Percentiles rank a stretch among this genome's conserved stretches.
Conservation (phyloP, 768 basidiomycete genomes). For the Plicaturopsis crispa region DNA sequence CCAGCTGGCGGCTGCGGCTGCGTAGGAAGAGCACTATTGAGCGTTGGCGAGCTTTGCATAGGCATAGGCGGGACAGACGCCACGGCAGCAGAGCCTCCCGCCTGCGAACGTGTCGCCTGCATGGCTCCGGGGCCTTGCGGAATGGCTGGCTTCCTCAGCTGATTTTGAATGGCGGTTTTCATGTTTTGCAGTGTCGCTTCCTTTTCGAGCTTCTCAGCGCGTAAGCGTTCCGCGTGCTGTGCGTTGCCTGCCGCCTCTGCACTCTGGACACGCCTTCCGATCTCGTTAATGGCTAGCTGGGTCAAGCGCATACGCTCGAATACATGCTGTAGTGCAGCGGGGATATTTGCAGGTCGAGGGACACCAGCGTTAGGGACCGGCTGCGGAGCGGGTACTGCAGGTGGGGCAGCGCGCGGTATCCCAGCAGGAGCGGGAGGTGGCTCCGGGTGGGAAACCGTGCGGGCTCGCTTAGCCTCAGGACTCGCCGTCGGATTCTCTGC, state of each 20-base stretch:
- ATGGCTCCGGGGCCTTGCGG: slow-evolving; percentile 9
- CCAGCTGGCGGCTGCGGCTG: slow-evolving; percentile 6
- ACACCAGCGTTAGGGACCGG: slow-evolving; percentile 8
- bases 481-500: slow-evolving; percentile 27
- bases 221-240: slow-evolving; percentile 9
- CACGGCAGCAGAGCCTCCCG: slow-evolving; percentile 1
- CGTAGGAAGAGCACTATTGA: slow-evolving; percentile 12
- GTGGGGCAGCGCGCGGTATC: slow-evolving; percentile 2
- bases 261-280: slow-evolving; percentile 8
- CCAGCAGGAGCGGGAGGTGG: neutral
- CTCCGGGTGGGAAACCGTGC: slow-evolving; percentile 5
- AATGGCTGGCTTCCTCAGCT: slow-evolving; percentile 1
- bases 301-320: slow-evolving; percentile 9
- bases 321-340: slow-evolving; percentile 4
- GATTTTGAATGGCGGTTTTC: slow-evolving; percentile 3
- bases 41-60: slow-evolving; percentile 15
- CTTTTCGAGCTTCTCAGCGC: no score
- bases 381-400: slow-evolving; percentile 9
- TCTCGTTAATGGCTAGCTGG: slow-evolving; percentile 9
- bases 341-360: slow-evolving; percentile 1
- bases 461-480: slow-evolving; percentile 40
- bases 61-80: slow-evolving; percentile 17
- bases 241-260: slow-evolving; percentile 13
- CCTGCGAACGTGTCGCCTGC: slow-evolving; percentile 6
- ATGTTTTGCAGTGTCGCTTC: slow-evolving; percentile 9